Evolutionary conservation across 2,329 filamentous ascomycete genomes (phyloP).

Genomic region (Simplicillium sp.): DNA sequence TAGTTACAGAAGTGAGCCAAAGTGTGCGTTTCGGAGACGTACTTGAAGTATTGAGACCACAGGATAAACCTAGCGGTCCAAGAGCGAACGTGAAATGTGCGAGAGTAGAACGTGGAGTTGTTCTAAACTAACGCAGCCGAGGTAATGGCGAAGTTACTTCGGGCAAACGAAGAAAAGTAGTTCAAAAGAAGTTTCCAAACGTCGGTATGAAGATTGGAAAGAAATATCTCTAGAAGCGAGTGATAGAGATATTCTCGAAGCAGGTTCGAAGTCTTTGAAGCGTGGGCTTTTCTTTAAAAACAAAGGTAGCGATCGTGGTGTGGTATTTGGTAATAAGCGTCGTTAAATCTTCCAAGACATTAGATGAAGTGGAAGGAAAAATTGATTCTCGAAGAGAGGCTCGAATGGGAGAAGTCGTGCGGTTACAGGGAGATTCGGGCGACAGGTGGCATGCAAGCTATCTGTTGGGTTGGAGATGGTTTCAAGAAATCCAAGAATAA

Average conservation of each 20-base stretch:
- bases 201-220: conserved; percentile 2
- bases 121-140: too few relatives aligned
- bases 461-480: background rate
- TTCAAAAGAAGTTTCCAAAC: conserved; percentile 3
- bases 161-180: background rate
- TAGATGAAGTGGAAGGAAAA: background rate
- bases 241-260: background rate
- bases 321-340: background rate
- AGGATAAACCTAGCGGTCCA: background rate
- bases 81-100: background rate
- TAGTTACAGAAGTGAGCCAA: too few relatives aligned
- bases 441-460: background rate
- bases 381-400: background rate
- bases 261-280: background rate
- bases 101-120: background rate
- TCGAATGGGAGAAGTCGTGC: background rate
- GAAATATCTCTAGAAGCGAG: background rate
- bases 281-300: background rate
- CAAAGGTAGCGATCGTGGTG: background rate
- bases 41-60: conserved; percentile 8
- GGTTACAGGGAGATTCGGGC: background rate
- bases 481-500: background rate
- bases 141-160: too few relatives aligned
- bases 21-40: too few relatives aligned
- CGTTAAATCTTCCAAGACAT: background rate